phyloP scores from a whole-genome alignment of 164 flowering plant species.

The Berberis vulgaris region DNA sequence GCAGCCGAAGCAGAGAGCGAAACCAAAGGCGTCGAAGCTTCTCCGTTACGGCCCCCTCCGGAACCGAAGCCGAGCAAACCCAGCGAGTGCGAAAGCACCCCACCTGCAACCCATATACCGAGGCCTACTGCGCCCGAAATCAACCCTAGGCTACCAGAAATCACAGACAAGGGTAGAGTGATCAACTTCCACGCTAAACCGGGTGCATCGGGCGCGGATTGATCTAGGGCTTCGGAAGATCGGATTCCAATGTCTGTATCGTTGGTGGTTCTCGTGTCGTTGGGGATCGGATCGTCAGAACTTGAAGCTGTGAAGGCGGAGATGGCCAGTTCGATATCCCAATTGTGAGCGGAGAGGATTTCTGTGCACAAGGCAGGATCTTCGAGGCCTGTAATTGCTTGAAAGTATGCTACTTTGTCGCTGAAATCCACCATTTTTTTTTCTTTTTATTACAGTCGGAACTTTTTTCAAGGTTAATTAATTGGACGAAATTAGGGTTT shows the following conservation, averaged over 20 bases:
- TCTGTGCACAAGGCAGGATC: slow-evolving; percentile 78
- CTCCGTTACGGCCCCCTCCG: slow-evolving; percentile 19
- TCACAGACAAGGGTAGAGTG: slow-evolving; percentile 66
- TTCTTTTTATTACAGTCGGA: background rate
- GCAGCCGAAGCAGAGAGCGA: slow-evolving; percentile 47
- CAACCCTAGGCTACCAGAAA: slow-evolving; percentile 79
- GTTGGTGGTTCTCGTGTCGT: no score
- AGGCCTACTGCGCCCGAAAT: slow-evolving; percentile 79
- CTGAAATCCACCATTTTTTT: slow-evolving; percentile 49
- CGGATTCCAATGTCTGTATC: no score
- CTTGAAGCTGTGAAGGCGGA: slow-evolving; percentile 46
- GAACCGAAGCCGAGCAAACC: slow-evolving; percentile 48
- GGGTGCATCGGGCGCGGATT: slow-evolving; percentile 22
- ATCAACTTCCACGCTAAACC: slow-evolving; percentile 77
- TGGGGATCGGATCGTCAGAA: no score
- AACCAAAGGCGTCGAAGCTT: slow-evolving; percentile 34
- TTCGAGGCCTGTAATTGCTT: slow-evolving; percentile 85
- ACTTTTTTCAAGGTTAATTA: no score
- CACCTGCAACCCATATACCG: slow-evolving; percentile 86
- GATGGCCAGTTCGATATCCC: slow-evolving; percentile 96
- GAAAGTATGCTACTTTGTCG: slow-evolving; percentile 81
- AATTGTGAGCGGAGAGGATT: slow-evolving; percentile 78
- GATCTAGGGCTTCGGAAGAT: no score
- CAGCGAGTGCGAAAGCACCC: slow-evolving; percentile 61
- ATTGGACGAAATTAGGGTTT: no score